Percentiles rank a stretch among this genome's conserved stretches.
Conservation (phyloP, 139 green algal species). For the Zygnema circumcarinatum region DNA sequence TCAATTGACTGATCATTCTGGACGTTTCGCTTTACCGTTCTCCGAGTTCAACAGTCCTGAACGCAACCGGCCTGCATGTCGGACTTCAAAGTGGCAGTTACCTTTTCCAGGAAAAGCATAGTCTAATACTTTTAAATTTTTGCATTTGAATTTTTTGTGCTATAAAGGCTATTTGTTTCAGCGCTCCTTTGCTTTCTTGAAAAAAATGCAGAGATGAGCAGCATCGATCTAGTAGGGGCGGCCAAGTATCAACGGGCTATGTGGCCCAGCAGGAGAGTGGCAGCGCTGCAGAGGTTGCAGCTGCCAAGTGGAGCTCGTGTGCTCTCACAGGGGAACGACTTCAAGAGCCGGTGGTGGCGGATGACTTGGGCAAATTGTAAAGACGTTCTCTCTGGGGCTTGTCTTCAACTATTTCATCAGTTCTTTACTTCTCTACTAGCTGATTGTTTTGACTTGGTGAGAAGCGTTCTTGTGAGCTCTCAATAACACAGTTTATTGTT, state of each 20-base stretch:
- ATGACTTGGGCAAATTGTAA: slow-evolving; percentile 46
- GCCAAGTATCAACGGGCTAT: slow-evolving; percentile 16
- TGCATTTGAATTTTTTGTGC: no score
- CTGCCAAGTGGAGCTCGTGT: slow-evolving; percentile 33
- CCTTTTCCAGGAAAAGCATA: no score
- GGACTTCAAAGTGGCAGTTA: no score
- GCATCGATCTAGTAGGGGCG: slow-evolving; percentile 34
- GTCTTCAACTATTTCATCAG: background rate
- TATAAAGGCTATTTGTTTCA: no score
- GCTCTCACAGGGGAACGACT: slow-evolving; percentile 47
- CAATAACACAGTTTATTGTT: no score
- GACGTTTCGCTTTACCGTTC: no score
- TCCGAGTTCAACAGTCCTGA: no score
- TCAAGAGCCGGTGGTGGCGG: slow-evolving; percentile 29
- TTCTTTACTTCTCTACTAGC: background rate
- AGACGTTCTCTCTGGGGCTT: background rate
- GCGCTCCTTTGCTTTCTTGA: no score
- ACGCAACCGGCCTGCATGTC: no score
- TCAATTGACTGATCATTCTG: no score
- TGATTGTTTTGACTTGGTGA: background rate
- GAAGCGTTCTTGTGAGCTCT: slow-evolving; percentile 20
- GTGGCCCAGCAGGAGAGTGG: slow-evolving; percentile 33
- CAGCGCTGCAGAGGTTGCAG: slow-evolving; percentile 12
- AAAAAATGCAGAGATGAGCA: background rate
- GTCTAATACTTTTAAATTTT: no score